Evolutionary conservation across 306 rosid genomes (phyloP).

Genomic region (Gastrolobium villosum): DNA sequence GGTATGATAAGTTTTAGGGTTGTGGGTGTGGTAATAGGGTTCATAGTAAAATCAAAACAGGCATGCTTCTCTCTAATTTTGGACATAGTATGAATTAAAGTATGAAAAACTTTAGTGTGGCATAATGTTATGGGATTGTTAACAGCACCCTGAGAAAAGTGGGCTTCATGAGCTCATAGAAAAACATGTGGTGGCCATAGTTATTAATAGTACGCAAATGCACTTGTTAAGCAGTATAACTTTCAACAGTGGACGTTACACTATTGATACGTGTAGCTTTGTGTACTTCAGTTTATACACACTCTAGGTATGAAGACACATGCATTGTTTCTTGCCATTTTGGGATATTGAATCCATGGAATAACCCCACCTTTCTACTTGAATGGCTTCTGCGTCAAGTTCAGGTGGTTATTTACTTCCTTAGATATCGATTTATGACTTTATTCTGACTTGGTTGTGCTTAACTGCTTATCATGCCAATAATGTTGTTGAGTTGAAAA

Average conservation of each 20-base stretch:
- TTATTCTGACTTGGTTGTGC: conserved; percentile 1
- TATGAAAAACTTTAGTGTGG: neutral
- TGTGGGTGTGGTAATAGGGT: conserved; percentile 8
- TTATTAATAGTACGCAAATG: neutral
- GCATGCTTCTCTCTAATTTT: neutral
- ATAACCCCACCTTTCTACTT: conserved; percentile 13
- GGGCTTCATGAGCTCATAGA: neutral
- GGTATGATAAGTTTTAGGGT: conserved; percentile 1
- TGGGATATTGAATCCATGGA: neutral
- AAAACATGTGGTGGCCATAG: neutral
- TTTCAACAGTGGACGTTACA: neutral
- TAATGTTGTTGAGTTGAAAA: conserved; percentile 14
- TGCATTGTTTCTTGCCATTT: neutral
- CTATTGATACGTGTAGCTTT: neutral
- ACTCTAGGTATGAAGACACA: neutral
- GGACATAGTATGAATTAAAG: neutral
- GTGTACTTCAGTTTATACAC: conserved; percentile 10
- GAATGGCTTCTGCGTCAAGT: conserved; percentile 9
- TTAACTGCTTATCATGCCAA: neutral
- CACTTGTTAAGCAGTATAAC: neutral
- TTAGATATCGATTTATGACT: neutral
- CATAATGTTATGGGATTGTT: neutral
- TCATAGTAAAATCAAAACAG: conserved; percentile 3
- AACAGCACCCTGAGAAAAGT: neutral
- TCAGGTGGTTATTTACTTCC: conserved; percentile 22